Conservation (phyloP, 129 eudicot species). For the Helichrysum umbraculigerum region DNA sequence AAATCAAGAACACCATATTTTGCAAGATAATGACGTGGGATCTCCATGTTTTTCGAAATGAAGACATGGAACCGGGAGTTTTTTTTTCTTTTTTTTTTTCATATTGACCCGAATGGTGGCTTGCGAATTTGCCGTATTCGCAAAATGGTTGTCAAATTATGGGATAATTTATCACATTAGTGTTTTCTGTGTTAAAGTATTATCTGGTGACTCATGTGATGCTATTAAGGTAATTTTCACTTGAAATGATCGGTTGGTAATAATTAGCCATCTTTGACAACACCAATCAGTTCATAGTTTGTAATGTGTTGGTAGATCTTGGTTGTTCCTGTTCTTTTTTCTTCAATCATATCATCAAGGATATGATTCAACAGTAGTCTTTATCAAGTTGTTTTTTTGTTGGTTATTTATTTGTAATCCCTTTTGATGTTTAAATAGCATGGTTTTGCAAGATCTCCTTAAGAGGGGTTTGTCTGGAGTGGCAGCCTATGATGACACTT, state of each 20-base stretch:
- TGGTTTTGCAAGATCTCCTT: constrained; percentile 84
- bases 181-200: no score
- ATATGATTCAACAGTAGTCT: constrained; percentile 8
- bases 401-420: constrained; percentile 33
- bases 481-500: constrained; percentile 57
- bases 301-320: neutral
- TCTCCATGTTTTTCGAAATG: neutral
- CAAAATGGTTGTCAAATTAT: no score
- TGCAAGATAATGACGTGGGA: neutral
- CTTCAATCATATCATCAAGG: constrained; percentile 12
- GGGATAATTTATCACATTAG: no score
- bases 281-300: constrained; percentile 9
- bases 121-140: no score
- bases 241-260: neutral
- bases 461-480: constrained; percentile 58
- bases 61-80: neutral
- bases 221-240: neutral
- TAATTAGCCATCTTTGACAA: constrained; percentile 19
- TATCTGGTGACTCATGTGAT: no score
- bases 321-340: constrained; percentile 15
- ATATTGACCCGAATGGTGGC: no score
- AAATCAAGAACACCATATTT: no score
- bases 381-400: constrained; percentile 13
- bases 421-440: constrained; percentile 59
- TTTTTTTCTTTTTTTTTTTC: no score